Conservation (phyloP, 371 early-diverging fungal genomes). For the Fennellomyces sp. region DNA sequence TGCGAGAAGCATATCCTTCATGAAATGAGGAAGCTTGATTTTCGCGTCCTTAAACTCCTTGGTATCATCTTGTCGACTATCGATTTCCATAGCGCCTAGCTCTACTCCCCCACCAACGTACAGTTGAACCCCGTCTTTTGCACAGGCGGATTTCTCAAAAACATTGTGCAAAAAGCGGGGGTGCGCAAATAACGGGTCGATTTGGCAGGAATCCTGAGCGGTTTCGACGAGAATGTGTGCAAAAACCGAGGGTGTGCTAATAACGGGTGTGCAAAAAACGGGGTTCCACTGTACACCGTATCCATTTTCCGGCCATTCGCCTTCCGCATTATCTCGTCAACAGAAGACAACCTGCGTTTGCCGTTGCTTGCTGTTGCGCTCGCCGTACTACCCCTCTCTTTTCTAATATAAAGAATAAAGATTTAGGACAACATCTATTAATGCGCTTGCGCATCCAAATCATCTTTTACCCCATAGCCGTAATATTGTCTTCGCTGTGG, state of each 20-base stretch:
- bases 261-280: too few relatives aligned
- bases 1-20: slow-evolving; percentile 11
- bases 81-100: slow-evolving; percentile 7
- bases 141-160: too few relatives aligned
- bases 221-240: too few relatives aligned
- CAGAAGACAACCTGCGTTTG: background rate
- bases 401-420: background rate
- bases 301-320: background rate
- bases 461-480: background rate
- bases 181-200: too few relatives aligned
- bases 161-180: too few relatives aligned
- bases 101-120: background rate
- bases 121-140: too few relatives aligned
- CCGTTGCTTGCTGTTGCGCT: background rate
- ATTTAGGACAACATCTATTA: too few relatives aligned
- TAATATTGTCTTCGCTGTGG: background rate
- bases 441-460: too few relatives aligned
- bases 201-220: too few relatives aligned
- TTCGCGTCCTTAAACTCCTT: slow-evolving; percentile 1
- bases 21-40: slow-evolving; percentile 1
- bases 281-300: too few relatives aligned
- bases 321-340: background rate
- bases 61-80: background rate
- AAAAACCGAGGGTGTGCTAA: too few relatives aligned
- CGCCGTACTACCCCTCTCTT: background rate